Conservation (phyloP, 1,139 yeast species). For the Kazachstania sp. region DNA sequence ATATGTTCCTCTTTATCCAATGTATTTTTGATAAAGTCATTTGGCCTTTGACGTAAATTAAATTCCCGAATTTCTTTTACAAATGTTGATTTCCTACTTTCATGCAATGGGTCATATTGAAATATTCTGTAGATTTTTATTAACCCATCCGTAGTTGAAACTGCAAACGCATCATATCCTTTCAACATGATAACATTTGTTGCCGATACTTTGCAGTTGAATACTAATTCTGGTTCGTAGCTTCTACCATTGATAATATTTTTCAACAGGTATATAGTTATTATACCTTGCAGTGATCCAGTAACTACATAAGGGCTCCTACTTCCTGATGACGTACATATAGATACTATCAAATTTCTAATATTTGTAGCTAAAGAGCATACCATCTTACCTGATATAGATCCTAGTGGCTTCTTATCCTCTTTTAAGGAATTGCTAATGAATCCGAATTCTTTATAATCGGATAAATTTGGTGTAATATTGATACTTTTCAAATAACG, state of each 20-base stretch:
- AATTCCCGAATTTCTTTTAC: slow-evolving; percentile 28
- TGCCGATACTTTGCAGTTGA: slow-evolving; percentile 43
- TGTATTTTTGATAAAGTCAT: too few species aligned
- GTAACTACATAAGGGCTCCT: slow-evolving; percentile 63
- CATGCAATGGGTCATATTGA: slow-evolving; percentile 31
- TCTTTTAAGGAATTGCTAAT: slow-evolving; percentile 19
- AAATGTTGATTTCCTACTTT: slow-evolving; percentile 29
- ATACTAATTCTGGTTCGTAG: slow-evolving; percentile 46
- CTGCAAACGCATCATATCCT: slow-evolving; percentile 58
- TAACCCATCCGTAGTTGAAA: slow-evolving; percentile 57
- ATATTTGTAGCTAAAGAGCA: slow-evolving; percentile 53
- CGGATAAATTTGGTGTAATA: slow-evolving; percentile 49
- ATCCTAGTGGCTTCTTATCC: slow-evolving; percentile 24
- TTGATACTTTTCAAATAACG: slow-evolving; percentile 46
- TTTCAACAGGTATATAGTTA: slow-evolving; percentile 71
- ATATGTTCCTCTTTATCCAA: slow-evolving; percentile 36
- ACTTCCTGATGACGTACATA: slow-evolving; percentile 45
- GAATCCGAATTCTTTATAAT: slow-evolving; percentile 64
- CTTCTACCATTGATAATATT: slow-evolving; percentile 59
- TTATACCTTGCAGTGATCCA: slow-evolving; percentile 64
- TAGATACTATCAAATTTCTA: slow-evolving; percentile 42
- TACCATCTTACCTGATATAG: slow-evolving; percentile 42
- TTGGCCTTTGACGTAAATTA: slow-evolving; percentile 27
- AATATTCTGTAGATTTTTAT: slow-evolving; percentile 53
- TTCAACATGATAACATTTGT: slow-evolving; percentile 46